Evolutionary conservation across 2,329 filamentous ascomycete genomes (phyloP), one percentile per base, ranked within the genome.

Genomic region (Juglanconis juglandina): DNA sequence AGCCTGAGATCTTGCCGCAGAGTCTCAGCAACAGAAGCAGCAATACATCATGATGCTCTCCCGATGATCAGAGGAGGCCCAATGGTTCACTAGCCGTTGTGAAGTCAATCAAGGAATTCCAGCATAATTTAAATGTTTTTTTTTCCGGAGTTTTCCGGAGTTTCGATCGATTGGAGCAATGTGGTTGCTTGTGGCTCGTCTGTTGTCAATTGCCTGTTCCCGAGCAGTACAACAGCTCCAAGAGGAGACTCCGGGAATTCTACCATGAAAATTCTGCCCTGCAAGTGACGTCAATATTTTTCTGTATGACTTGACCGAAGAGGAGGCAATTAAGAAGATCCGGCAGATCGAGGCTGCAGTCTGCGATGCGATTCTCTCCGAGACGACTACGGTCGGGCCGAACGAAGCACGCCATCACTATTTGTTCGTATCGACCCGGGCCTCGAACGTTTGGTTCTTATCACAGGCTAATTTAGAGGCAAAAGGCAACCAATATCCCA

Each of bases 261-360:
- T 96, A 94, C 66, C 92, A 96, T 68, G 86, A 93, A 68, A 85
- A 87, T 84, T 94, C 64, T 90, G 89, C 10, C 91, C 91, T 0
- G 91, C 91, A 1, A 94, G 90, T 4, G 92, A 96, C 71, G 89
- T 96, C 9, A 92, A 96, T 71, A 80, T 96, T 2, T 96, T 96
- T 70, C 75, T 96, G 35, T 94, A 95, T 68, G 91, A 88, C 0
- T 79, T 96, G 63, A 87, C 81, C 8, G 90, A 95, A 67, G 85
- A 92, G 52, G 78, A 93, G 69, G 91, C 90, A 0, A 78, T 92
- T 17, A 86, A 92, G 68, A 95, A 96, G 78, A 95, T 96, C 73
- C 88, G 89, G 69, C 79, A 91, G 65, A 94, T 96, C 62, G 92
- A 96, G 72, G 76, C 79, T 30, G 81, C 79, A n/a, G 82, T 96